phyloP scores from a whole-genome alignment of 225 moss, liverwort and hornwort genomes.

The Physcomitrium patens region DNA sequence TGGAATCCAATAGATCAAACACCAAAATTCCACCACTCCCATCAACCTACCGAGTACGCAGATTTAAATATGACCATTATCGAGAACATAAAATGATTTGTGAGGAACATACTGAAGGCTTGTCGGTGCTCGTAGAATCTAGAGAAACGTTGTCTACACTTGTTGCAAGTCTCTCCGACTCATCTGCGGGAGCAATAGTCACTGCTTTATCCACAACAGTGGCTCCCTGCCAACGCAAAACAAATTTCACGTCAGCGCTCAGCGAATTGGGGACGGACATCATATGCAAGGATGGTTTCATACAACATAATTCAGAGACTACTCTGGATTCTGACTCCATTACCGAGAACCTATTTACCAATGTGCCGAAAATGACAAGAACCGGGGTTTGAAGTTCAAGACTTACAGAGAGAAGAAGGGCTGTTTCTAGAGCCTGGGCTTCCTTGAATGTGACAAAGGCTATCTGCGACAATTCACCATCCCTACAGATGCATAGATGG shows the following conservation, averaged over 20 bases:
- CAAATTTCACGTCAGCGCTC: not conserved
- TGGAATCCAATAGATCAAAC: not conserved
- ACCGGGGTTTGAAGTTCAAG: not conserved
- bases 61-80: not conserved
- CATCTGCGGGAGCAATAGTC: constrained; percentile 63
- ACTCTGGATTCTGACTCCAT: not conserved
- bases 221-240: constrained; percentile 56
- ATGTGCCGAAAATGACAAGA: not conserved
- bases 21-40: not conserved
- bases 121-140: constrained; percentile 24
- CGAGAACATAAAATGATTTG: constrained; percentile 1
- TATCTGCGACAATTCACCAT: constrained; percentile 64
- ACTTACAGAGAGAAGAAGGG: constrained; percentile 72
- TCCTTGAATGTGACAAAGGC: constrained; percentile 74
- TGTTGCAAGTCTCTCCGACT: constrained; percentile 50
- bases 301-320: not conserved
- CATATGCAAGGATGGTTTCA: not conserved
- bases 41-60: not conserved
- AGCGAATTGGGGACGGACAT: not conserved
- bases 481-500: constrained; percentile 41
- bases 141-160: constrained; percentile 30
- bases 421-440: constrained; percentile 68
- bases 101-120: constrained; percentile 23
- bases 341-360: not conserved
- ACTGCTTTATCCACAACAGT: constrained; percentile 78